Base-by-base conservation (phyloP, 169 alveolate genomes). In the Besnoitia besnoiti region DNA sequence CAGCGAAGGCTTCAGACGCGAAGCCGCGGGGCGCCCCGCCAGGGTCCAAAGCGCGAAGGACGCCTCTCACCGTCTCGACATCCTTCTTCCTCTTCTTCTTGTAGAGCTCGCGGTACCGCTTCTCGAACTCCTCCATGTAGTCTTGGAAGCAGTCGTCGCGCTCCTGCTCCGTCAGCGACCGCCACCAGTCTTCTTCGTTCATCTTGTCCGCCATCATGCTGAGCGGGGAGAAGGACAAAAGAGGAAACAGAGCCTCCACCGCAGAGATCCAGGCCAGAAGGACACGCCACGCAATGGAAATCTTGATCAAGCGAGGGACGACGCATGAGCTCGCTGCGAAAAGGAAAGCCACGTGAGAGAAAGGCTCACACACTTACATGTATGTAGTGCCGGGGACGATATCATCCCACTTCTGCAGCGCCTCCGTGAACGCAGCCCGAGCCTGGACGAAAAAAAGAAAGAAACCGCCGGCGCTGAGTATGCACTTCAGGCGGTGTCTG, bases 111-210 rank as follows among this genome's bases (percentile, higher is more conserved):
- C 27, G 40, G 67, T 62, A 77, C 92, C 88, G 96, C 95, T 76
- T 94, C 90, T 89, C 95, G 91, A 91, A 90, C 50, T 94, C 95
- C 59, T 95, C 97, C 82, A 96, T 79, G 85, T 85, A 94, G 33
- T 96, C 98, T 91, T 96, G 98, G 93, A 96, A 96, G 33, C 95
- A 76, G 51, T 91, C 95, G 93, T 96, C 98, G 55, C 97, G 73
- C 49, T 97, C 96, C 62, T 91, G 93, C 90, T 96, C 98, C 73
- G 92, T 96, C 33, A 94, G 85, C 97, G 97, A 96, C 75, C 85
- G 59, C 98, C 98, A 96, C 98, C 98, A 96, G 77, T 96, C 98
- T 44, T 91, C 91, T 40, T 90, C 95, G 93, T 96, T 94, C 90
- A 94, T 95, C 40, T 93, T 93, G 24, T 95, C 93, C 33, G 98